phyloP scores from a whole-genome alignment of 129 eudicot species.

The Sambucus nigra region DNA sequence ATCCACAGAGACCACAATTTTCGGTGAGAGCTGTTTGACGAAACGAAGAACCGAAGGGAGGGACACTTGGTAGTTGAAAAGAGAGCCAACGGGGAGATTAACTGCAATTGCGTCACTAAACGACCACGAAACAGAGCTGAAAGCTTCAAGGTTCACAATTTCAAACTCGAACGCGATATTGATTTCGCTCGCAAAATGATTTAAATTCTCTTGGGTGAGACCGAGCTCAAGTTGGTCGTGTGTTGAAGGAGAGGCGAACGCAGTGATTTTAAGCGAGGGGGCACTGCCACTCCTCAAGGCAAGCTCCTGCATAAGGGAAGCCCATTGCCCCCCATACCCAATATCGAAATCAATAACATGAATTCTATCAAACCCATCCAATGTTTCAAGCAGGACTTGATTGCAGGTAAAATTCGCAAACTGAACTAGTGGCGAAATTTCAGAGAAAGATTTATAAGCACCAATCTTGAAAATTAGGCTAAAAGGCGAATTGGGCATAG shows the following conservation, averaged over 20 bases:
- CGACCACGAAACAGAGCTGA: constrained; percentile 55
- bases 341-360: constrained; percentile 84
- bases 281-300: constrained; percentile 50
- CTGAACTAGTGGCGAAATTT: constrained; percentile 72
- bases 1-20: constrained; percentile 72
- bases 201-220: constrained; percentile 60
- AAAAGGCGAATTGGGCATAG: constrained; percentile 39
- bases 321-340: constrained; percentile 97
- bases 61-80: constrained; percentile 39
- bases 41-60: constrained; percentile 51
- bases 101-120: constrained; percentile 66
- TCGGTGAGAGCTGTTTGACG: constrained; percentile 57
- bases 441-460: constrained; percentile 82
- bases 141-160: constrained; percentile 46
- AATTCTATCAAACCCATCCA: constrained; percentile 51
- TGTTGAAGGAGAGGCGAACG: constrained; percentile 61
- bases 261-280: constrained; percentile 66
- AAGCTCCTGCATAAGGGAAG: constrained; percentile 94
- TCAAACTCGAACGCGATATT: constrained; percentile 62
- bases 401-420: constrained; percentile 84
- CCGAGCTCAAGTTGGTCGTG: constrained; percentile 75
- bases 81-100: constrained; percentile 59
- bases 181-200: constrained; percentile 69
- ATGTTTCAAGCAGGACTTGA: constrained; percentile 77
- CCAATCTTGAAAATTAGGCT: constrained; percentile 70